These are phyloP conservation scores for Cocos nucifera DNA, from an alignment of 176 grass and related monocot species.

Conservation along the genomic window DNA sequence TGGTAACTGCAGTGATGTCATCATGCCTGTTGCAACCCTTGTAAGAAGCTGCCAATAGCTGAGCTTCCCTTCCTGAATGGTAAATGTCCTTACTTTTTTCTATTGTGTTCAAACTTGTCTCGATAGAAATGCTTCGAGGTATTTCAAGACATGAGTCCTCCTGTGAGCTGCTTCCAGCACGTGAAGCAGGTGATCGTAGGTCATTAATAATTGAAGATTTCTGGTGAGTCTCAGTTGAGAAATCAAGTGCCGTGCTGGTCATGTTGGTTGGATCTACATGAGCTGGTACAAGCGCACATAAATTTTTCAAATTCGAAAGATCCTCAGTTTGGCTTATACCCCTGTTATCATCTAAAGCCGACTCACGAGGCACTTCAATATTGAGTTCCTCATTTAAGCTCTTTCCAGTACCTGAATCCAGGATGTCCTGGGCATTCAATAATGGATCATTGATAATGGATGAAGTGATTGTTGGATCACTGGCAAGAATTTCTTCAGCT, in stretches of 20 bases:
- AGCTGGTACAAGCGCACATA: not conserved
- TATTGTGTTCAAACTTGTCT: conserved; percentile 17
- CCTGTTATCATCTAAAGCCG: not conserved
- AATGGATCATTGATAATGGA: conserved; percentile 10
- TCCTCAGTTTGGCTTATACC: not conserved
- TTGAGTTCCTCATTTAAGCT: not conserved
- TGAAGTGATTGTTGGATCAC: not conserved
- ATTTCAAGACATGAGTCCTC: conserved; percentile 20
- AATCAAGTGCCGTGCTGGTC: conserved; percentile 1
- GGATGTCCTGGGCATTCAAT: conserved; percentile 4
- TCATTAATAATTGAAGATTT: conserved; percentile 2
- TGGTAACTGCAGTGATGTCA: not conserved
- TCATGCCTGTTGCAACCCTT: not conserved
- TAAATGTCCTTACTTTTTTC: too few species aligned
- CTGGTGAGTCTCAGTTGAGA: conserved; percentile 4
- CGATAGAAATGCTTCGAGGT: conserved; percentile 7
- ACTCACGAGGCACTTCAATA: not conserved
- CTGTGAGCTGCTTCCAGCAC: conserved; percentile 3
- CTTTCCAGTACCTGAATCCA: conserved; percentile 2
- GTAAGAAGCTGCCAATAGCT: not conserved
- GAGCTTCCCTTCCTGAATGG: too few species aligned
- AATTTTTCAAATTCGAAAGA: not conserved
- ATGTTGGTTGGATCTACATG: not conserved
- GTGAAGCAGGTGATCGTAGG: conserved; percentile 21
- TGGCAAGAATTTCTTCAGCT: not conserved